Evolutionary conservation across 352 stramenopile genomes (phyloP).

Genomic region (Phytophthora sojae): DNA sequence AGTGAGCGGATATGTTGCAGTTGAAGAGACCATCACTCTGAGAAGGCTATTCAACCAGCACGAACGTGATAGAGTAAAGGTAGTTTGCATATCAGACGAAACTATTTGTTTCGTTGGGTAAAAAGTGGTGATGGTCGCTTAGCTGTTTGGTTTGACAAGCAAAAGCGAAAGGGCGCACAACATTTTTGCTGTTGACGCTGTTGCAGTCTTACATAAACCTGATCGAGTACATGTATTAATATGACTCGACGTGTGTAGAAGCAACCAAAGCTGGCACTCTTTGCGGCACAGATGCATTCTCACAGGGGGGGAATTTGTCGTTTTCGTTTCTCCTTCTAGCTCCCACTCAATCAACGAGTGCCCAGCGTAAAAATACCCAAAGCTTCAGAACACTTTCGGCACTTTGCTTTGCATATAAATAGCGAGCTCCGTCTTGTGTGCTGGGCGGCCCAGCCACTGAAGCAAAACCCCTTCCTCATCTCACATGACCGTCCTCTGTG

Average conservation of each 20-base stretch:
- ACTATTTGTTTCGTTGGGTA: too few relatives aligned
- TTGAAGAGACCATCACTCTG: conserved; percentile 41
- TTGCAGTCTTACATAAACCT: too few relatives aligned
- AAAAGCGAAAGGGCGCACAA: conserved; percentile 10
- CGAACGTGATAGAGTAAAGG: too few relatives aligned
- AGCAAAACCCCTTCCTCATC: conserved; percentile 34
- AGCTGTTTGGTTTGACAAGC: conserved; percentile 20
- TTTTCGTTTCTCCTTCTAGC: not conserved
- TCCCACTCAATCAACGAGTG: not conserved
- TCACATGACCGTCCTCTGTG: conserved; percentile 12
- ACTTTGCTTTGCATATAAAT: conserved; percentile 9
- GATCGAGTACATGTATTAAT: not conserved
- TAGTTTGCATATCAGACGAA: too few relatives aligned
- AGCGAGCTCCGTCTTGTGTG: conserved; percentile 12
- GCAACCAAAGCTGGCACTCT: not conserved
- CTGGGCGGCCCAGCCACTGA: not conserved
- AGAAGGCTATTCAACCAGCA: not conserved
- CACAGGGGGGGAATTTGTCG: not conserved
- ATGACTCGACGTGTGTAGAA: not conserved
- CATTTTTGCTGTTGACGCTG: not conserved
- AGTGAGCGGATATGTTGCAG: conserved; percentile 27
- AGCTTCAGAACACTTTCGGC: not conserved
- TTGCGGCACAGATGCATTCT: not conserved
- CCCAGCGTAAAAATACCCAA: not conserved
- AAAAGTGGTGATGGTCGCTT: not conserved